Evolutionary conservation across 139 green algal genomes (phyloP).

Genomic region (Chlorella vulgaris): DNA sequence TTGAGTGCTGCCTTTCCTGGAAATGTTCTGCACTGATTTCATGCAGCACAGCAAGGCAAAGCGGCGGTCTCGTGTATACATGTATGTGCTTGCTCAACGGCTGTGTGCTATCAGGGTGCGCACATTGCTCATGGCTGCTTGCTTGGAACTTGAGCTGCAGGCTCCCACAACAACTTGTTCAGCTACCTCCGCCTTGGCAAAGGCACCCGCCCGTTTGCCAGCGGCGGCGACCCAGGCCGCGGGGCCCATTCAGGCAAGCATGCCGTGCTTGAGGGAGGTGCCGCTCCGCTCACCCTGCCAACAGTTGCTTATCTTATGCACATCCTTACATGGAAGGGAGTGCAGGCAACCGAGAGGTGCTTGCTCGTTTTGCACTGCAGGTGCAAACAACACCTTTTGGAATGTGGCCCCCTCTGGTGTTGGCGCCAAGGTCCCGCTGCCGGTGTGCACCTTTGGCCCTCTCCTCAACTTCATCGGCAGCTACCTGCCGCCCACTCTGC

Average conservation of each 20-base stretch:
- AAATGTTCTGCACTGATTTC: too few relatives aligned
- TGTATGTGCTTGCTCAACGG: too few relatives aligned
- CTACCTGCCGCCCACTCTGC: background rate
- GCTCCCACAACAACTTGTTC: slow-evolving; percentile 16
- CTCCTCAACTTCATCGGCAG: background rate
- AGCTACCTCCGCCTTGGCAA: background rate
- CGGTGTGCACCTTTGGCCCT: background rate
- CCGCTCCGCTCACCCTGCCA: background rate
- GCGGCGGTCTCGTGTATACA: too few relatives aligned
- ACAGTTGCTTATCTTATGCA: background rate
- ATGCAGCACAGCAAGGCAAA: too few relatives aligned
- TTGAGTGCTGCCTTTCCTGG: too few relatives aligned
- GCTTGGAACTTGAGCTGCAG: background rate
- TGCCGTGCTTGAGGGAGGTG: background rate
- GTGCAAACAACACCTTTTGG: slow-evolving; percentile 16
- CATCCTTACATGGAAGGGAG: background rate
- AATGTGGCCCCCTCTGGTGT: background rate
- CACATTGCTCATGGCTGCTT: too few relatives aligned
- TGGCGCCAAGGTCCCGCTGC: background rate
- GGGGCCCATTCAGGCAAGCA: background rate
- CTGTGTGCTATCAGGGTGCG: too few relatives aligned
- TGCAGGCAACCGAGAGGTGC: background rate
- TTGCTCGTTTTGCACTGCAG: background rate
- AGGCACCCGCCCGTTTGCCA: background rate
- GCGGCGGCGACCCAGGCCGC: background rate